phyloP scores from a whole-genome alignment of 108 stramenopile species.

The Seminavis robusta region DNA sequence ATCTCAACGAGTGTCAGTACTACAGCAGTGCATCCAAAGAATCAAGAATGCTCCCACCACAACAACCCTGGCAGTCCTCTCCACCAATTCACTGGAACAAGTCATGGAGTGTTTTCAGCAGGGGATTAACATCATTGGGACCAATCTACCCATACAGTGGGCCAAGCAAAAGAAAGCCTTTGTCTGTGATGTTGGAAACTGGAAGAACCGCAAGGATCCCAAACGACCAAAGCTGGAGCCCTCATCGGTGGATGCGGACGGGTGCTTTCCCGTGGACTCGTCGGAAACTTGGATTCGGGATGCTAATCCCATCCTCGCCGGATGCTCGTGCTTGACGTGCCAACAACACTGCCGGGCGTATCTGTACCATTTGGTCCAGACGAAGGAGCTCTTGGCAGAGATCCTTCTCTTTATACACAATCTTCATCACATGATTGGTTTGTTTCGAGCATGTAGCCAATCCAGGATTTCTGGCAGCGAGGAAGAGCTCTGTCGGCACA shows the following conservation, averaged over 20 bases:
- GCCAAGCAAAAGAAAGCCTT: conserved; percentile 15
- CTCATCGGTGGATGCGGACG: conserved; percentile 2
- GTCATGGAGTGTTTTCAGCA: conserved; percentile 1
- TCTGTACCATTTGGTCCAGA: conserved; percentile 75
- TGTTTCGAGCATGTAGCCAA: too few relatives aligned
- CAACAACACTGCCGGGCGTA: conserved; percentile 51
- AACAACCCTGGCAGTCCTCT: conserved; percentile 3
- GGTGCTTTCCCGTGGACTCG: conserved; percentile 2
- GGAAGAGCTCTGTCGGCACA: too few relatives aligned
- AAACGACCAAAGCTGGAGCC: conserved; percentile 5
- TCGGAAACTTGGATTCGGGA: conserved; percentile 9
- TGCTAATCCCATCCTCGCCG: neutral
- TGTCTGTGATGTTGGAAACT: neutral
- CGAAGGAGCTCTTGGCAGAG: conserved; percentile 81
- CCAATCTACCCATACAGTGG: conserved; percentile 20
- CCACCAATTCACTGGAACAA: conserved; percentile 6
- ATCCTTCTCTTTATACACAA: conserved; percentile 81
- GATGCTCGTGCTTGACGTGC: conserved; percentile 9
- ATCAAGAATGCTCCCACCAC: too few relatives aligned
- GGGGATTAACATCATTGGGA: conserved; percentile 11
- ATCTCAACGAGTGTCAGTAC: too few relatives aligned
- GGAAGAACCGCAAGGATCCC: neutral
- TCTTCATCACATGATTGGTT: conserved; percentile 74
- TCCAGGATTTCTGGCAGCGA: too few relatives aligned
- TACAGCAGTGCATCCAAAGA: too few relatives aligned